These are phyloP conservation scores for Quercus aquifolioides DNA, from an alignment of 306 rosid species.

Conservation along the genomic window DNA sequence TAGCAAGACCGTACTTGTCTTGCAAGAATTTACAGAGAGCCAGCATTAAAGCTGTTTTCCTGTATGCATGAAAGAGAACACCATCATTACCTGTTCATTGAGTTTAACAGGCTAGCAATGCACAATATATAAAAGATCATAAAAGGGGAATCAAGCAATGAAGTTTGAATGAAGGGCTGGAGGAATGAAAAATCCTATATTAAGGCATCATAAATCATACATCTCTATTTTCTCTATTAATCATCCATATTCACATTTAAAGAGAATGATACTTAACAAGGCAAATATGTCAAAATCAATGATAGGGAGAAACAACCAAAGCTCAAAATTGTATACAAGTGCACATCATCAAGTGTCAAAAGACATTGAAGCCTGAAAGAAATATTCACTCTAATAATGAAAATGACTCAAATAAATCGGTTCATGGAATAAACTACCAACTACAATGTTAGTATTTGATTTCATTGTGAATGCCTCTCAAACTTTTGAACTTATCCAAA, in stretches of 20 bases:
- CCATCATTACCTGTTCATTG: slow-evolving; percentile 2
- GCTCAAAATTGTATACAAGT: neutral
- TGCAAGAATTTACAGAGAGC: slow-evolving; percentile 9
- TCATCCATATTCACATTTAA: neutral
- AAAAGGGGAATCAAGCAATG: neutral
- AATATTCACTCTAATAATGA: neutral
- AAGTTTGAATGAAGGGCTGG: neutral
- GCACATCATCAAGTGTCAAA: neutral
- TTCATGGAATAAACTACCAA: neutral
- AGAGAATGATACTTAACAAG: neutral
- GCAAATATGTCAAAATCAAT: neutral
- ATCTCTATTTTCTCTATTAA: neutral
- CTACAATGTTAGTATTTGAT: neutral
- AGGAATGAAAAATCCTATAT: neutral
- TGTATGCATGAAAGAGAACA: slow-evolving; percentile 20
- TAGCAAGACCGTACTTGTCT: too few relatives aligned
- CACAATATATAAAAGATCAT: neutral
- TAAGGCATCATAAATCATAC: neutral
- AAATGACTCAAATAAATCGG: neutral
- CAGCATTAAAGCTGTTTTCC: slow-evolving; percentile 96
- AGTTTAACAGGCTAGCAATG: neutral
- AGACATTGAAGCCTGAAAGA: neutral
- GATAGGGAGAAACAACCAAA: neutral
- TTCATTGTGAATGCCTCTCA: neutral
- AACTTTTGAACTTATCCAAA: neutral